Conservation (phyloP, 495 filamentous ascomycete genomes). For the Barbatosphaeria neglecta region DNA sequence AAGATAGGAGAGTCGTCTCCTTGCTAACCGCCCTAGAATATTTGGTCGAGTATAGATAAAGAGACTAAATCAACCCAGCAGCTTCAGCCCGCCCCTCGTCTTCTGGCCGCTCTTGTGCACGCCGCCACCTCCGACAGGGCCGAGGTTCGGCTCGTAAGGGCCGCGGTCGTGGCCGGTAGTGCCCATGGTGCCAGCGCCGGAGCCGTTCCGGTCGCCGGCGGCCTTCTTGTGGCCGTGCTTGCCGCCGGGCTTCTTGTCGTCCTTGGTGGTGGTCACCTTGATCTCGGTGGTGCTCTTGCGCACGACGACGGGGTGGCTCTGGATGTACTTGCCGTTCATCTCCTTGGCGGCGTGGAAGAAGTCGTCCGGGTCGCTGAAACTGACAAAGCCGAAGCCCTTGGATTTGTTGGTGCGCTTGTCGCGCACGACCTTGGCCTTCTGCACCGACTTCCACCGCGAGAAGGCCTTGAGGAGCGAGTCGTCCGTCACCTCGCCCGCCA, state of each 20-base stretch:
- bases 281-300: conserved; percentile 86
- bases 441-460: conserved; percentile 70
- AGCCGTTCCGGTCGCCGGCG: conserved; percentile 17
- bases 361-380: conserved; percentile 88
- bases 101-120: conserved; percentile 68
- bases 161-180: conserved; percentile 13
- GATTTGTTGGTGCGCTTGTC: conserved; percentile 94
- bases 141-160: conserved; percentile 31
- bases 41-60: too few relatives aligned
- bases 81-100: conserved; percentile 65
- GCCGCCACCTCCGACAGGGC: conserved; percentile 45
- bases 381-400: conserved; percentile 92
- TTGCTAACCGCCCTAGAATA: too few relatives aligned
- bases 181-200: conserved; percentile 13
- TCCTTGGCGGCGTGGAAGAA: conserved; percentile 91
- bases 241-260: conserved; percentile 23
- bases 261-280: conserved; percentile 46
- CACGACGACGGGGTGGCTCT: conserved; percentile 82
- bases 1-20: too few relatives aligned
- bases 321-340: conserved; percentile 99
- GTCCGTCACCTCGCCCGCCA: conserved; percentile 97
- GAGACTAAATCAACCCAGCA: conserved; percentile 50
- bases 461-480: conserved; percentile 93
- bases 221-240: conserved; percentile 22
- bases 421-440: conserved; percentile 87